Base-by-base conservation (phyloP, 331 rosid species). In the Stylosanthes scabra region DNA sequence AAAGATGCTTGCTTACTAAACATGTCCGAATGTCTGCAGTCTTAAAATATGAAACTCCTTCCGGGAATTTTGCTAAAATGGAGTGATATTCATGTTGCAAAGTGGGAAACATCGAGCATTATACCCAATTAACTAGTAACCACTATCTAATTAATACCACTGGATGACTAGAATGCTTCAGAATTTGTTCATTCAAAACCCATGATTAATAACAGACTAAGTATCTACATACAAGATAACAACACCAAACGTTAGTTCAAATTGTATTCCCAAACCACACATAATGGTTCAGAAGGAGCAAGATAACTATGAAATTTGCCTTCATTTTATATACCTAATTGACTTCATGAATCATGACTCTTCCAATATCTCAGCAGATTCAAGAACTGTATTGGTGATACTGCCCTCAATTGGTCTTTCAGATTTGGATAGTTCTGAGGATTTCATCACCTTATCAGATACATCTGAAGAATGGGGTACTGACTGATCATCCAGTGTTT, bases 391-490 rank as follows among this genome's bases (percentile, higher is more conserved):
- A 75, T 74, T 82, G 70, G 47, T 76, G 7, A 51, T 40, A 60
- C 56, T 77, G 44, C 66, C 44, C 60, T 82, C 91, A 8, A 50
- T 39, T 27, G 85, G 77, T 9, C 85, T 84, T 27, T 86, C 85
- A 41, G 85, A 74, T 65, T 84, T 85, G 31, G 89, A 68, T 69
- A 70, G 41, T 74, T 83, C 83, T 11, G 80, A 63, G 65, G 74
- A 56, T 74, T 81, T 74, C 81, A 63, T 88, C 82, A 74, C 71
- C 59, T 90, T 93, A 58, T 85, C 84, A 2, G 84, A 78, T 10
- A 60, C 65, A 47, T 78, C 90, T 13, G 87, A 82, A 50, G 86
- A 68, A 42, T 3, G 74, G 50, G 79, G 50, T 39, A 56, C 71
- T 9, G 81, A 37, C 72, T 74, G 91, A 68, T 83, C 91, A 42